phyloP scores from a whole-genome alignment of 345 rosid species.

The Linum lewisii region DNA sequence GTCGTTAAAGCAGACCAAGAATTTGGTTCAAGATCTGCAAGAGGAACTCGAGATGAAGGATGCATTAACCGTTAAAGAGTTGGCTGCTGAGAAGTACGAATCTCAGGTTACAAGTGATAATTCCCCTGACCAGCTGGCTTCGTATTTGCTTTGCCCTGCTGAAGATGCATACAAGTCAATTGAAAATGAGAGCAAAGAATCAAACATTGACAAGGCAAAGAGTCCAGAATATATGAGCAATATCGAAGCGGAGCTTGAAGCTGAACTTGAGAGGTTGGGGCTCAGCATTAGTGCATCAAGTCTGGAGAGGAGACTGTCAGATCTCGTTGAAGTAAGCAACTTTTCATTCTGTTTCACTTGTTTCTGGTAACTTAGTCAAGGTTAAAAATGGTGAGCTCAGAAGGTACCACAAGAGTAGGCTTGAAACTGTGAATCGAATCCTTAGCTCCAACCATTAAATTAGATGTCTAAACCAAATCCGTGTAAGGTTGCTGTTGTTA shows the following conservation, averaged over 20 bases:
- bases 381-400: neutral
- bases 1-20: slow-evolving; percentile 46
- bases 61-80: too few species aligned
- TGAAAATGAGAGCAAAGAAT: slow-evolving; percentile 18
- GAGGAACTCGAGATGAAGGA: slow-evolving; percentile 72
- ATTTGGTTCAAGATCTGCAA: slow-evolving; percentile 66
- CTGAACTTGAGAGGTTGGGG: slow-evolving; percentile 88
- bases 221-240: slow-evolving; percentile 48
- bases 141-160: slow-evolving; percentile 11
- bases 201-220: slow-evolving; percentile 26
- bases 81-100: slow-evolving; percentile 33
- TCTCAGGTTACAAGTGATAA: slow-evolving; percentile 22
- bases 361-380: neutral
- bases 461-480: too few species aligned
- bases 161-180: slow-evolving; percentile 14
- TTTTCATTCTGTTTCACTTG: slow-evolving; percentile 1
- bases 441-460: too few species aligned
- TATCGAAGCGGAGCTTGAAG: slow-evolving; percentile 95
- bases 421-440: too few species aligned
- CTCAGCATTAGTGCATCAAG: slow-evolving; percentile 42
- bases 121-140: slow-evolving; percentile 19
- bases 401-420: neutral
- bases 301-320: slow-evolving; percentile 34
- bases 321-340: slow-evolving; percentile 42
- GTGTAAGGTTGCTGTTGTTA: too few species aligned